Evolutionary conservation across 768 basidiomycete genomes (phyloP), one percentile per base, ranked within the genome.

Genomic region (Phylloporus scabripes): DNA sequence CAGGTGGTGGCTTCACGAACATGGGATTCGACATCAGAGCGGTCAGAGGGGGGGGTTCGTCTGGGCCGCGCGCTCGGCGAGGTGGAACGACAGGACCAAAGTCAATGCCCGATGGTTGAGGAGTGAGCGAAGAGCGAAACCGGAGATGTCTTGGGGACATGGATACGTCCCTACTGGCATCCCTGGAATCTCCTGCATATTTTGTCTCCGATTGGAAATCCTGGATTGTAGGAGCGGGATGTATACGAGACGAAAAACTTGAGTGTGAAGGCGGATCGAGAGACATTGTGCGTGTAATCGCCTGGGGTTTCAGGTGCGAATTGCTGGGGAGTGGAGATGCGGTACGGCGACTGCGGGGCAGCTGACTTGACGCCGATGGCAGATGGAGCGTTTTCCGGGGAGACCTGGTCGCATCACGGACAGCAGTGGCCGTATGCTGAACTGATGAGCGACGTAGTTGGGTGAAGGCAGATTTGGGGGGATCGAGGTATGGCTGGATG

Each of bases 31-130:
- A 75, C 51, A 75, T 72, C 34, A 90, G 75, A 45, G 77, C 54
- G 24, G 75, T 74, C 26, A 89, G 65, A 5, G 85, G 75, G 23
- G 87, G 87, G 6, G 87, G 87, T 54, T 87, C 85, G 18, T 84
- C 83, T 29, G 68, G 63, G 53, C 83, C 78, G 56, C 82, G 70
- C 49, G 67, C 69, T 15, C 69, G 68, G 37, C 69, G 65, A 17
- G 65, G 60, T 8, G 69, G 72, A 23, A 67, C 45, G 31, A 65
- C 62, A 12, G 77, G 76, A 44, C 76, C 76, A 43, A 76, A 76
- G 1, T 53, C 58, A 17, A 64, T 59, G 14, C 68, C 70, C 17
- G 70, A 62, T 7, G 83, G 83, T 59, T 83, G 83, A 7, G 87
- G 87, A 7, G 86, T 87, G 51, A 86, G 70, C 9, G 84, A 83